Base-by-base conservation (phyloP, 2,329 filamentous ascomycete species). In the Leptographium wingfieldii region DNA sequence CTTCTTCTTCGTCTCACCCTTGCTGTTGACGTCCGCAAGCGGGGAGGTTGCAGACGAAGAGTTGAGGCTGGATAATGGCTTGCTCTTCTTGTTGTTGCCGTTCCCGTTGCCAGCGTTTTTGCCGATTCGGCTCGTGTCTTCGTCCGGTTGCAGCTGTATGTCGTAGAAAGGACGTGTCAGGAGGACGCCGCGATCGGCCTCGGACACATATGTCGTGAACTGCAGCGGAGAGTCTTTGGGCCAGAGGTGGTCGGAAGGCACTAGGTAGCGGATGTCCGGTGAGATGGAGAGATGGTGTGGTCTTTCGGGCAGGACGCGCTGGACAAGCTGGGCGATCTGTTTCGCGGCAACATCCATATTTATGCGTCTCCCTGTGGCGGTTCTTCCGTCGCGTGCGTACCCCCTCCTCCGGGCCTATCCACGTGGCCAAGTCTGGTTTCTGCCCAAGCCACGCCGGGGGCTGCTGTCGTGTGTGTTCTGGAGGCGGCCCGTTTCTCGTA, bases 111-210 rank as follows among this genome's bases (percentile, higher is more conserved):
- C 38, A 53, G 11, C 19, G 53, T 12, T 59, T 22, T 35, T 59
- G 55, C 4, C 19, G 46, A 31, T 29, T 29, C 27, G 52, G 33
- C 31, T 27, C 1, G 52, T 25, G 16, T 46, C 51, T 25, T 58
- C 56, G 46, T 61, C 72, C 27, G 75, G 72, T 62, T 81, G 78
- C 65, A 81, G 77, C 67, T 77, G 75, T 68, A 83, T 80, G 60
- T 82, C 77, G 71, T 80, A 82, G 67, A 80, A 79, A 54, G 80
- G 74, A 62, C 80, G 74, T 25, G 81, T 83, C 61, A 81, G 69
- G 63, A 84, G 75, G 52, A 82, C 71, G 62, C 81, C 81, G 66
- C 81, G 80, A 65, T 83, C 80, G 61, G 77, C 79, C 66, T 82
- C 79, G 62, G 78, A 80, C 56, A 83, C 68, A 61, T 80, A 77